A percentile compares a stretch with the other conserved stretches of the same genome.
These are phyloP conservation scores for Psilocybe cubensis DNA, from an alignment of 768 basidiomycete genomes.

Conservation along the genomic window DNA sequence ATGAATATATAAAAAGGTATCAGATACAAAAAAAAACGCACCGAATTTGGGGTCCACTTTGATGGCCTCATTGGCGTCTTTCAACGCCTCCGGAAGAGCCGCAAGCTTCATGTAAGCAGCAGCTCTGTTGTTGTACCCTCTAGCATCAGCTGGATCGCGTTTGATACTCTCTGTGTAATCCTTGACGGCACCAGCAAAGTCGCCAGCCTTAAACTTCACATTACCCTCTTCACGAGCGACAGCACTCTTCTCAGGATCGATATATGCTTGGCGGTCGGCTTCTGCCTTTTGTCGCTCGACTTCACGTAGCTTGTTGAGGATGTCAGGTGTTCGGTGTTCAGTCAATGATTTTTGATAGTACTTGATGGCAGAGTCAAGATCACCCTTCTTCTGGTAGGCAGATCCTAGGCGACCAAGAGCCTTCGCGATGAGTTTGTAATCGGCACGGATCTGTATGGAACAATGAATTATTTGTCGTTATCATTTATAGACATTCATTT, in stretches of 20 bases:
- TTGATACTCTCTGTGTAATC: conserved; percentile 96
- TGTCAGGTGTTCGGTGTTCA: conserved; percentile 94
- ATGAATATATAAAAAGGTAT: conserved; percentile 3
- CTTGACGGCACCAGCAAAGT: conserved; percentile 92
- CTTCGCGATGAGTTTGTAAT: conserved; percentile 96
- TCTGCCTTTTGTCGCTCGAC: conserved; percentile 81
- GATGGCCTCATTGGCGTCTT: conserved; percentile 94
- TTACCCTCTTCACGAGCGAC: conserved; percentile 93
- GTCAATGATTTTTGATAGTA: conserved; percentile 93
- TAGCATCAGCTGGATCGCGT: conserved; percentile 86
- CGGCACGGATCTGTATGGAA: conserved; percentile 69
- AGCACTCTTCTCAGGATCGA: conserved; percentile 84
- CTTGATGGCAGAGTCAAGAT: conserved; percentile 80
- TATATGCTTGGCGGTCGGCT: conserved; percentile 78
- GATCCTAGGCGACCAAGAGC: conserved; percentile 90
- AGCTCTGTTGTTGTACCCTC: conserved; percentile 98
- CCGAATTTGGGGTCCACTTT: conserved; percentile 86
- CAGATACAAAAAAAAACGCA: conserved; percentile 33
- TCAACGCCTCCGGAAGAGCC: conserved; percentile 93
- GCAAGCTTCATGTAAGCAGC: conserved; percentile 95
- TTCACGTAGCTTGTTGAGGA: conserved; percentile 88
- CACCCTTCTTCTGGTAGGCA: conserved; percentile 81
- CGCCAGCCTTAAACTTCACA: conserved; percentile 85
- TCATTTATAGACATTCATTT: background rate
- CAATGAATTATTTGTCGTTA: background rate